These are phyloP conservation scores for Candida rishiriensis DNA, from an alignment of 805 yeast genomes.

Conservation along the genomic window DNA sequence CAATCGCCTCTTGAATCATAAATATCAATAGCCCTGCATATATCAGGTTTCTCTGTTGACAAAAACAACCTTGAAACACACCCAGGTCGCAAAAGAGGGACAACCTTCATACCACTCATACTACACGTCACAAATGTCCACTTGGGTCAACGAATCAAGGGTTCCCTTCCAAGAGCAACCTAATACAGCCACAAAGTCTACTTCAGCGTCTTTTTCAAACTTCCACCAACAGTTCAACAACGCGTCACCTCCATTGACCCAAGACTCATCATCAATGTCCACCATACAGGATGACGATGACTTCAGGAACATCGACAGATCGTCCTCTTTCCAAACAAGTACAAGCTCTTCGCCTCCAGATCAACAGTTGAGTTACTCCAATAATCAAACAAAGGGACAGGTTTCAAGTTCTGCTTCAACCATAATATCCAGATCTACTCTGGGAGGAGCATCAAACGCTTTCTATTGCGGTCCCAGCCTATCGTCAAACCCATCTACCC, in stretches of 20 bases:
- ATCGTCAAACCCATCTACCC: constrained; percentile 20
- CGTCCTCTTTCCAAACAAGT: constrained; percentile 35
- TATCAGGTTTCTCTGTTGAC: no score
- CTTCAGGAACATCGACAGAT: constrained; percentile 27
- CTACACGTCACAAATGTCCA: no score
- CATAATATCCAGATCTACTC: constrained; percentile 2
- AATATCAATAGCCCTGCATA: no score
- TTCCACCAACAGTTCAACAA: not conserved
- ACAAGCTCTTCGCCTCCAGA: constrained; percentile 25
- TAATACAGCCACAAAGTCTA: no score
- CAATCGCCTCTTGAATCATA: no score
- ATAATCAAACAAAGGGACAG: constrained; percentile 2
- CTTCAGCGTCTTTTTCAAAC: no score
- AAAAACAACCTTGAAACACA: no score
- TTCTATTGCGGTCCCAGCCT: constrained; percentile 29
- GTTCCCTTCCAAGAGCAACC: no score
- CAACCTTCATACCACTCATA: no score
- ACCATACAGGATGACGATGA: constrained; percentile 33
- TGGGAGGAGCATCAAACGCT: constrained; percentile 15
- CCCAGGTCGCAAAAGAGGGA: no score
- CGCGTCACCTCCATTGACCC: constrained; percentile 21
- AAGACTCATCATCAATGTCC: constrained; percentile 29
- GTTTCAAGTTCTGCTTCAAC: constrained; percentile 1
- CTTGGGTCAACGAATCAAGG: no score
- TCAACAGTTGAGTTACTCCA: not conserved